A percentile compares a stretch with the other conserved stretches of the same genome.
Conservation (phyloP, 2,329 filamentous ascomycete genomes). For the Botrytis cinerea region DNA sequence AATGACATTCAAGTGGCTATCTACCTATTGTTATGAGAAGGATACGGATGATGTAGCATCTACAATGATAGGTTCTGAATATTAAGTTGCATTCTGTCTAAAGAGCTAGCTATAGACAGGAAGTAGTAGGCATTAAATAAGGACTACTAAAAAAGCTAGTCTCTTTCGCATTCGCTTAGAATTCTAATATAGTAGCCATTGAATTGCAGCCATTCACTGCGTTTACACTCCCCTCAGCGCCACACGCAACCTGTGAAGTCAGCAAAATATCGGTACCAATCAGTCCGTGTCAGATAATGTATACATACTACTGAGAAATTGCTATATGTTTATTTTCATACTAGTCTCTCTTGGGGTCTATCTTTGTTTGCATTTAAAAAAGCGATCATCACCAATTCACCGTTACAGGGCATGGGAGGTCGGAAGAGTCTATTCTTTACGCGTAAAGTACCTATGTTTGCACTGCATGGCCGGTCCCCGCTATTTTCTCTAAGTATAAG, state of each 20-base stretch:
- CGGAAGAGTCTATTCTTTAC: not conserved
- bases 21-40: too few relatives aligned
- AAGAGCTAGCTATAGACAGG: too few relatives aligned
- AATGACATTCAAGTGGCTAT: not conserved
- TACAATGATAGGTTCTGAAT: too few relatives aligned
- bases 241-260: not conserved
- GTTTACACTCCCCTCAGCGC: too few relatives aligned
- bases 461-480: not conserved
- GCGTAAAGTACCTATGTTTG: not conserved
- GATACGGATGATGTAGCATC: too few relatives aligned
- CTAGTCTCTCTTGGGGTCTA: not conserved
- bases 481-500: not conserved
- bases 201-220: too few relatives aligned
- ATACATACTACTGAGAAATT: not conserved
- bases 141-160: too few relatives aligned
- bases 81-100: too few relatives aligned
- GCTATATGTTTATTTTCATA: not conserved
- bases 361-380: not conserved
- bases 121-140: too few relatives aligned
- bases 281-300: not conserved
- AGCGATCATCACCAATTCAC: not conserved
- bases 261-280: not conserved
- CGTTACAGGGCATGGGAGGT: not conserved
- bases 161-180: too few relatives aligned
- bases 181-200: too few relatives aligned